phyloP scores from a whole-genome alignment of 768 basidiomycete species.

The Postia placenta region DNA sequence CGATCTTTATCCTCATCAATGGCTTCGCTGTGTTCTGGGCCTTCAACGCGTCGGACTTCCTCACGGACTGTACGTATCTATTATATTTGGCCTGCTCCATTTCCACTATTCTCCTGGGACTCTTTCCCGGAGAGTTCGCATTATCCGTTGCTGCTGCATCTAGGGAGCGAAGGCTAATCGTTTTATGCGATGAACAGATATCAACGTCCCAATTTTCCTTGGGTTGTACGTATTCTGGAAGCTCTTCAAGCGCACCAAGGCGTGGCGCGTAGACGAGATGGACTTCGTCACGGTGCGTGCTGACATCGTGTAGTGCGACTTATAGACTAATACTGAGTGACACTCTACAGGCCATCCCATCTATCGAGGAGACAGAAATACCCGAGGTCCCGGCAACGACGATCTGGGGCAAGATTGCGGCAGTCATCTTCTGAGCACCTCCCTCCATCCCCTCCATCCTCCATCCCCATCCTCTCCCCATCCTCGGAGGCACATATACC shows the following conservation, averaged over 20 bases:
- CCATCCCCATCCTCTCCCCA: not conserved
- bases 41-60: constrained; percentile 49
- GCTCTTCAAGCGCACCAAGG: constrained; percentile 30
- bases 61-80: constrained; percentile 35
- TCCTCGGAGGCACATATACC: not conserved
- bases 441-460: too few species aligned
- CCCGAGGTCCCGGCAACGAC: constrained; percentile 46
- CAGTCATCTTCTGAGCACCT: constrained; percentile 48
- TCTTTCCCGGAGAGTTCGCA: not conserved
- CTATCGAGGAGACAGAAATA: constrained; percentile 60
- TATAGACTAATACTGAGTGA: too few species aligned
- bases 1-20: constrained; percentile 53
- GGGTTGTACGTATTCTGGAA: constrained; percentile 40
- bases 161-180: not conserved
- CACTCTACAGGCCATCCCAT: constrained; percentile 55
- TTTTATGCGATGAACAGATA: constrained; percentile 26
- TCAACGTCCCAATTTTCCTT: constrained; percentile 44
- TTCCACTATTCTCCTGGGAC: not conserved
- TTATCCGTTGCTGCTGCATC: not conserved
- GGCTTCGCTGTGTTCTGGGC: constrained; percentile 58
- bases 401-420: constrained; percentile 43
- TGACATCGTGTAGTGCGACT: too few species aligned
- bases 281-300: constrained; percentile 56
- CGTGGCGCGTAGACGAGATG: constrained; percentile 58
- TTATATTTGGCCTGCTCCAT: not conserved